Base-by-base conservation (phyloP, 371 early-diverging fungal species). In the Neoconidiobolus thromboides region DNA sequence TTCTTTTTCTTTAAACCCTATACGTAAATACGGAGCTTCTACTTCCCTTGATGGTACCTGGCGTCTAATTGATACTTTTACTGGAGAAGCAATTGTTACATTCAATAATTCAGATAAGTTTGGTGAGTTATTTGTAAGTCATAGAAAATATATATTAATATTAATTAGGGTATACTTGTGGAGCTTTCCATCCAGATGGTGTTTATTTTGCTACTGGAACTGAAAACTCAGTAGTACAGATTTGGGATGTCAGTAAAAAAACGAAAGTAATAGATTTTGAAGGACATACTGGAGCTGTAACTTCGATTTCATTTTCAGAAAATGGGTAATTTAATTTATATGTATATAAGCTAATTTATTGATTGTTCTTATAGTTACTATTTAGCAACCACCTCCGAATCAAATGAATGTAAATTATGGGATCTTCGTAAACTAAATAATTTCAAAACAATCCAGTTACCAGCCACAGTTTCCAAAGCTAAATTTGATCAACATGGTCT, bases 181-280 rank as follows among this genome's bases (percentile, higher is more conserved):
- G 81, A 48, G 68, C 79, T 12, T 87, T 91, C 79, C 93, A 95
- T 72, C 95, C 95, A 6, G 95, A 95, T 68, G 95, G 93, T 67
- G 72, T 85, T 62, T 76, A 93, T 60, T 66, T 91, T 43, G 93
- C 80, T 41, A 78, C 85, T n/a, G 93, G 89, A 60, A 83, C 86
- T 0, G 58, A 67, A 43, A 83, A 88, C 58, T 76, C 82, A n/a
- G 66, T 69, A 43, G 79, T 91, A 40, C 79, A 81, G 46, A 82
- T 95, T 55, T 86, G 92, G 85, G 92, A 92, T 70, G 75, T 90
- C 60, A 87, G 84, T 62, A 73, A 82, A 12, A 81, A 79, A 64
- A 74, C 73, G 14, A 71, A 79, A 43, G 86, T 86, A 43, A 80
- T 84, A 7, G 73, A 77, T 26, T 86, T 94, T 60, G 77, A 73